These are phyloP conservation scores for Xanthoconium purpureum DNA, from an alignment of 768 basidiomycete genomes.

Conservation along the genomic window DNA sequence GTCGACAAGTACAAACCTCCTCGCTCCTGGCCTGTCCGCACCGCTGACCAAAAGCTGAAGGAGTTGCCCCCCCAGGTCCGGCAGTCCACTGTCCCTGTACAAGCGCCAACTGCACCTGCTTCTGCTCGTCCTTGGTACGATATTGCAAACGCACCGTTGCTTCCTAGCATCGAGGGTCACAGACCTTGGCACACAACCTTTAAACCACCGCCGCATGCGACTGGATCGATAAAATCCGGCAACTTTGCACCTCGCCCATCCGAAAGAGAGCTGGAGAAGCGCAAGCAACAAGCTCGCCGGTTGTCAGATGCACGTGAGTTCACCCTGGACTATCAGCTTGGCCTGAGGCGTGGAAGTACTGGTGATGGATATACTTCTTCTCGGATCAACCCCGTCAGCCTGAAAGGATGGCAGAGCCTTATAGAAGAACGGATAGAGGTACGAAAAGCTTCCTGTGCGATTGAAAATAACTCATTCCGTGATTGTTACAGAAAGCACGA, in stretches of 20 bases:
- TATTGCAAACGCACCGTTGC: conserved; percentile 44
- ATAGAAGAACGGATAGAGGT: conserved; percentile 83
- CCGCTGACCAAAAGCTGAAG: conserved; percentile 67
- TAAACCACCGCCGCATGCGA: conserved; percentile 54
- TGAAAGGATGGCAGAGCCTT: conserved; percentile 74
- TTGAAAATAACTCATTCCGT: not conserved
- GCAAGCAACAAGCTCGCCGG: conserved; percentile 51
- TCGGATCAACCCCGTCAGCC: conserved; percentile 52
- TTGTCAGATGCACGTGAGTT: conserved; percentile 65
- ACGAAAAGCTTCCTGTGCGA: conserved; percentile 5
- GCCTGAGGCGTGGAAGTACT: conserved; percentile 37
- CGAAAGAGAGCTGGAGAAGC: conserved; percentile 50
- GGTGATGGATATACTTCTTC: conserved; percentile 6
- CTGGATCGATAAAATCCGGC: conserved; percentile 52
- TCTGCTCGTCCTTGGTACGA: conserved; percentile 4
- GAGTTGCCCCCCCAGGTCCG: conserved; percentile 41
- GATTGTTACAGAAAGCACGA: conserved; percentile 51
- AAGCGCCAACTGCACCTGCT: not conserved
- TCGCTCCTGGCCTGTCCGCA: conserved; percentile 53
- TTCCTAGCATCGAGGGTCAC: conserved; percentile 55
- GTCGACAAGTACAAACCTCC: conserved; percentile 85
- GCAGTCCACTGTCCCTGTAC: conserved; percentile 9
- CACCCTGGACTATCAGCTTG: conserved; percentile 73
- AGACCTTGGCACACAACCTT: conserved; percentile 71
- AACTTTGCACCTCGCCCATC: conserved; percentile 33